Evolutionary conservation across 768 basidiomycete genomes (phyloP).

Genomic region (Trametes cingulata): DNA sequence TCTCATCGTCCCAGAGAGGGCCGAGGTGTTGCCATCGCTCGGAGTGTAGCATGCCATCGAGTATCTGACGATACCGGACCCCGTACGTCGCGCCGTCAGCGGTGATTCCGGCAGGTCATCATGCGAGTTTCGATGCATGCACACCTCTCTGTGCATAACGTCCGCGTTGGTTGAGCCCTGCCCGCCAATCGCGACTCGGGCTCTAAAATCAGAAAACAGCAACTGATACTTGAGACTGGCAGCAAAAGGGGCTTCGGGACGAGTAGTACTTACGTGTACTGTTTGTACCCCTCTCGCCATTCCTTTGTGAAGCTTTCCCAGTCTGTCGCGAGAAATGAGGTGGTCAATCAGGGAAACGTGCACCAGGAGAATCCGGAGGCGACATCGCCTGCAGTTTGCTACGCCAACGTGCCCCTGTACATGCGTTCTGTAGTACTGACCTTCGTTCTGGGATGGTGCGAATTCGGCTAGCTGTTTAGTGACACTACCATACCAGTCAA

Average conservation of each 20-base stretch:
- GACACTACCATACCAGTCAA: conserved; percentile 33
- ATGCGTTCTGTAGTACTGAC: neutral
- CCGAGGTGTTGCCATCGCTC: conserved; percentile 54
- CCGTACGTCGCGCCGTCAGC: too few relatives aligned
- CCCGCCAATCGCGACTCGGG: conserved; percentile 45
- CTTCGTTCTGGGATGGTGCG: conserved; percentile 2
- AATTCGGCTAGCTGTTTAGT: neutral
- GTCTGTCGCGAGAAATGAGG: conserved; percentile 26
- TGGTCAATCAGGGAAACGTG: too few relatives aligned
- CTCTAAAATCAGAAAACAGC: conserved; percentile 31
- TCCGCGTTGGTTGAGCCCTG: conserved; percentile 55
- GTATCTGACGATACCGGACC: conserved; percentile 49
- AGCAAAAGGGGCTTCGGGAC: neutral
- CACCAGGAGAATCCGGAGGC: too few relatives aligned
- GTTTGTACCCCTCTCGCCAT: conserved; percentile 56
- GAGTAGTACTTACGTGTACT: conserved; percentile 46
- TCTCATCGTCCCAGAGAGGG: conserved; percentile 42
- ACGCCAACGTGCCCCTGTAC: too few relatives aligned
- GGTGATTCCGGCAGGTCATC: too few relatives aligned
- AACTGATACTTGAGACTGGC: neutral
- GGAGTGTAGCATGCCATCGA: conserved; percentile 53
- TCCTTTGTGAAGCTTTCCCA: conserved; percentile 54
- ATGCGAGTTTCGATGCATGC: neutral
- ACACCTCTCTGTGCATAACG: conserved; percentile 54
- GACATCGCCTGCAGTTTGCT: too few relatives aligned